Conservation (phyloP, 1,284 basidiomycete genomes). For the Retiboletus fuscus region DNA sequence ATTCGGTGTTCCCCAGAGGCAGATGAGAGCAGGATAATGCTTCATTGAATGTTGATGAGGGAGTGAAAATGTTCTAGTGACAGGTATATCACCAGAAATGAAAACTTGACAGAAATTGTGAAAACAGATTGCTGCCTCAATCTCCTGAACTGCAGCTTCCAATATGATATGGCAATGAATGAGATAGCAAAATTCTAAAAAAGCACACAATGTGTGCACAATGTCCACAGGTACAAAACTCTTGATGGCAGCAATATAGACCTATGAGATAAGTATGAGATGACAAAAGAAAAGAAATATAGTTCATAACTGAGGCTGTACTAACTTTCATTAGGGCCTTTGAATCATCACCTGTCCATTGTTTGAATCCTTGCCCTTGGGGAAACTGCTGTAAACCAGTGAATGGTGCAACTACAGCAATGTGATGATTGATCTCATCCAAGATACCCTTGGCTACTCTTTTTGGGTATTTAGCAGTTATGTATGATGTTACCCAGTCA, state of each 20-base stretch:
- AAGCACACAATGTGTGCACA: not conserved
- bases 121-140: not conserved
- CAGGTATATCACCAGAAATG: not conserved
- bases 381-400: conserved; percentile 9
- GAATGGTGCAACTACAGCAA: conserved; percentile 11
- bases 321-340: conserved; percentile 16
- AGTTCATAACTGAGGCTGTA: too few species aligned
- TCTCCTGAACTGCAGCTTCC: not conserved
- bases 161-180: not conserved
- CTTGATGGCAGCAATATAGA: conserved; percentile 15
- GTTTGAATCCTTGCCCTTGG: conserved; percentile 16
- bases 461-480: not conserved
- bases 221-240: conserved; percentile 7
- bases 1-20: not conserved
- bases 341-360: conserved; percentile 12
- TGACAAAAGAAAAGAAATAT: not conserved
- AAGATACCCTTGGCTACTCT: not conserved
- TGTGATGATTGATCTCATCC: not conserved
- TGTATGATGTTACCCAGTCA: conserved; percentile 5
- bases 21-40: not conserved
- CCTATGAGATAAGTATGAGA: not conserved
- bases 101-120: not conserved
- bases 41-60: not conserved
- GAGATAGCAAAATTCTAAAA: conserved; percentile 6
- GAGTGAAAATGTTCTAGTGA: not conserved